Percentiles rank a stretch among this genome's conserved stretches.
Conservation (phyloP, 2,329 filamentous ascomycete genomes). For the Hypoxylon sp. region DNA sequence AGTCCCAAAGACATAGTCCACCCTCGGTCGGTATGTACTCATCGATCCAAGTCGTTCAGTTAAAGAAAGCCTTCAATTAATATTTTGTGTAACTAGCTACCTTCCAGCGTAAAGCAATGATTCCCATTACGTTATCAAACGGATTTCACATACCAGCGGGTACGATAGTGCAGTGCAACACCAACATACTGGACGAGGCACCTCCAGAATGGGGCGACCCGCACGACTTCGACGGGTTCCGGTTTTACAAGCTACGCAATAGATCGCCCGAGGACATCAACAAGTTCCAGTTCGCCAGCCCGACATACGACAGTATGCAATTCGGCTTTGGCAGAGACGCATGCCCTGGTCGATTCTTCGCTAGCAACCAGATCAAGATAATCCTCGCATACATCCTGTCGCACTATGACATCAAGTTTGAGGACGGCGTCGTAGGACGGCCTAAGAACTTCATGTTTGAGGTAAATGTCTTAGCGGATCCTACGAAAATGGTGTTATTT, state of each 20-base stretch:
- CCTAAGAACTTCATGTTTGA: slow-evolving; percentile 52
- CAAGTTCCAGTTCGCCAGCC: slow-evolving; percentile 55
- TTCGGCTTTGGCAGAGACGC: slow-evolving; percentile 60
- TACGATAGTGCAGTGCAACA: slow-evolving; percentile 50
- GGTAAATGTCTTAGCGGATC: slow-evolving; percentile 52
- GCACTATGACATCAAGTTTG: slow-evolving; percentile 50
- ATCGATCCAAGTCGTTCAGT: not conserved
- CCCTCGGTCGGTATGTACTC: slow-evolving; percentile 49
- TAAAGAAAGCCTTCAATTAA: slow-evolving; percentile 13
- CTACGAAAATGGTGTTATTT: slow-evolving; percentile 49
- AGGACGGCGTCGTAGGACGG: slow-evolving; percentile 42
- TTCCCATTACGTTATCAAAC: slow-evolving; percentile 53
- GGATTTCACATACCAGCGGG: slow-evolving; percentile 53
- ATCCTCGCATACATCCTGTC: slow-evolving; percentile 49
- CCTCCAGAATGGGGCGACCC: slow-evolving; percentile 49
- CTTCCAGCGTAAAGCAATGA: slow-evolving; percentile 51
- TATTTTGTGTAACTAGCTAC: slow-evolving; percentile 40
- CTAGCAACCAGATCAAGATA: slow-evolving; percentile 58
- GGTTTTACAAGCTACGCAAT: slow-evolving; percentile 51
- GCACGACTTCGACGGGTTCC: slow-evolving; percentile 49
- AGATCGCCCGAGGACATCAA: slow-evolving; percentile 45
- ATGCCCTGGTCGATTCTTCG: slow-evolving; percentile 60
- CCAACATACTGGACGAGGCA: slow-evolving; percentile 50
- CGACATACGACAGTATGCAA: slow-evolving; percentile 53
- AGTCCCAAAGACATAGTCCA: slow-evolving; percentile 55